Conservation (phyloP, 768 basidiomycete species). For the Strobilomyces echinocephalus region DNA sequence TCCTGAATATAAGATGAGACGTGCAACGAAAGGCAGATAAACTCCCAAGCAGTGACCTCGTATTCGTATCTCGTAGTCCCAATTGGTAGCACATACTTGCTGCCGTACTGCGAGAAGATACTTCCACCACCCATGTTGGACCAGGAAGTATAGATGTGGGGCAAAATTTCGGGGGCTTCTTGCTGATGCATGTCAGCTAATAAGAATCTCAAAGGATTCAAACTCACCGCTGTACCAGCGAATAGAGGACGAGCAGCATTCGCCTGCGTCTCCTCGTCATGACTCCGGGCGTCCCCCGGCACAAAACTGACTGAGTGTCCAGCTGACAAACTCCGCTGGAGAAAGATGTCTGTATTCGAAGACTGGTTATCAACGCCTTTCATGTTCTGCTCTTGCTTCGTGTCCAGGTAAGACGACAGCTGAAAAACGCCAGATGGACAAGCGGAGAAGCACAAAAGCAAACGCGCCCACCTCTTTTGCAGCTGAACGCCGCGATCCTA, state of each 20-base stretch:
- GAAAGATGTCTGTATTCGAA: slow-evolving; percentile 6
- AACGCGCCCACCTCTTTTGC: slow-evolving; percentile 42
- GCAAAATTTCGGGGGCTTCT: slow-evolving; percentile 58
- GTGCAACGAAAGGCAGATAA: not conserved
- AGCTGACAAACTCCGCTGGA: not conserved
- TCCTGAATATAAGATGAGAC: slow-evolving; percentile 43
- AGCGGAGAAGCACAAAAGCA: not conserved
- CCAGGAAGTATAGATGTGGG: slow-evolving; percentile 84
- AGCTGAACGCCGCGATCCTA: slow-evolving; percentile 50
- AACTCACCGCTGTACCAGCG: slow-evolving; percentile 47
- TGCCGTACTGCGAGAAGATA: slow-evolving; percentile 63
- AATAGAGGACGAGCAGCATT: slow-evolving; percentile 68
- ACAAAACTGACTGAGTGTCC: slow-evolving; percentile 30
- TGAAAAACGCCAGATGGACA: slow-evolving; percentile 1
- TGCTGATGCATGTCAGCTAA: slow-evolving; percentile 35
- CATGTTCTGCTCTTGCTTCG: not conserved
- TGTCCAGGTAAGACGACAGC: slow-evolving; percentile 14
- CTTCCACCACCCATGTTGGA: slow-evolving; percentile 54
- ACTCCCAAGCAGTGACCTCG: slow-evolving; percentile 47
- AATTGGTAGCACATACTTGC: slow-evolving; percentile 74
- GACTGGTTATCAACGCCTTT: not conserved
- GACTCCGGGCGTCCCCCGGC: slow-evolving; percentile 47
- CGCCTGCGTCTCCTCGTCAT: slow-evolving; percentile 54
- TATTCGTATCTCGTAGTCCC: slow-evolving; percentile 67
- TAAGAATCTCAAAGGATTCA: not conserved